These are phyloP conservation scores for Russula foetens DNA, from an alignment of 768 basidiomycete genomes.

Conservation along the genomic window DNA sequence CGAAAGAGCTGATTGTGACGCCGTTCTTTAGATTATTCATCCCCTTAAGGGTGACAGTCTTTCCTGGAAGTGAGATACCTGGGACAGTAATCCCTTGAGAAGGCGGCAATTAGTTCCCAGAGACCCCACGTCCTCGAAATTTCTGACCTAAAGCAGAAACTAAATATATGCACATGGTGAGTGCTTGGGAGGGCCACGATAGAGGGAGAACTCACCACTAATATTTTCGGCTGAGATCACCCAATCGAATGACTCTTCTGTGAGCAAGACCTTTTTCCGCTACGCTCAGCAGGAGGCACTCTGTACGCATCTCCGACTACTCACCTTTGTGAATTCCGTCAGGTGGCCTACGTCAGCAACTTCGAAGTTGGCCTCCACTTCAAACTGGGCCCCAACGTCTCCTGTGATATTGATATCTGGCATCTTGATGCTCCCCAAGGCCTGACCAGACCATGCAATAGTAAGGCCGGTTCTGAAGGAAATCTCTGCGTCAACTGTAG, in stretches of 20 bases:
- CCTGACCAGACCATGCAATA: slow-evolving; percentile 50
- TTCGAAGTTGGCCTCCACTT: slow-evolving; percentile 45
- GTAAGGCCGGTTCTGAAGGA: slow-evolving; percentile 54
- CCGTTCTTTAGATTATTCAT: slow-evolving; percentile 60
- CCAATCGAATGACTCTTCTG: slow-evolving; percentile 61
- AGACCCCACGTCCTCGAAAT: not conserved
- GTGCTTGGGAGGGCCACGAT: not conserved
- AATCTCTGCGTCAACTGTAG: slow-evolving; percentile 55
- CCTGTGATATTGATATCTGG: slow-evolving; percentile 47
- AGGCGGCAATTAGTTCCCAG: not conserved
- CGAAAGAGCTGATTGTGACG: slow-evolving; percentile 57
- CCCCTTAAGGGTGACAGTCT: slow-evolving; percentile 56
- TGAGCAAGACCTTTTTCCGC: slow-evolving; percentile 40
- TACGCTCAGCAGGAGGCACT: not conserved
- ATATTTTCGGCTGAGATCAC: slow-evolving; percentile 56
- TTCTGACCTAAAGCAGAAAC: slow-evolving; percentile 49
- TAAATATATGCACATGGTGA: slow-evolving; percentile 17
- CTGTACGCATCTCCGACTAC: not conserved
- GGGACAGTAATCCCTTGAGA: slow-evolving; percentile 46
- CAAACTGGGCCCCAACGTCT: slow-evolving; percentile 56
- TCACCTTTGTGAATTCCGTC: slow-evolving; percentile 56
- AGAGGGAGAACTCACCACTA: slow-evolving; percentile 35
- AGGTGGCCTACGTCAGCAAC: slow-evolving; percentile 50
- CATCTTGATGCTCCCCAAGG: slow-evolving; percentile 55
- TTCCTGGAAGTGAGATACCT: slow-evolving; percentile 45